A percentile compares a stretch with the other conserved stretches of the same genome.
Conservation (phyloP, 1,284 basidiomycete species). For the Leccinum glutinopallens region DNA sequence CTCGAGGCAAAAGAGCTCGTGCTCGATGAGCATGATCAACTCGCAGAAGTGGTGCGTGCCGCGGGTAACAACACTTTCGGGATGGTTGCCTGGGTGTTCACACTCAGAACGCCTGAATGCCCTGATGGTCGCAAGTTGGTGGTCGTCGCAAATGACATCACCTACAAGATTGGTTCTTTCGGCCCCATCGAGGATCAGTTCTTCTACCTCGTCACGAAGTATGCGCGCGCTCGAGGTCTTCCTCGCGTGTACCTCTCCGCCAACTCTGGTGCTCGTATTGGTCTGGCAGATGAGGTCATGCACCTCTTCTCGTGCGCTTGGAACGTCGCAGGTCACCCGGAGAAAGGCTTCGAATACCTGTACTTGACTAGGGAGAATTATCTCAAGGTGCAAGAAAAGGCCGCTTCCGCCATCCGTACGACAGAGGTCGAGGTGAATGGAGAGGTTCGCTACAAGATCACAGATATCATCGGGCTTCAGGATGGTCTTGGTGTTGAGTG, state of each 20-base stretch:
- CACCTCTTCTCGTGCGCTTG: conserved; percentile 92
- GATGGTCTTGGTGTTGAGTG: conserved; percentile 99
- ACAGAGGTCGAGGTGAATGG: conserved; percentile 86
- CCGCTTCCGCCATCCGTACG: conserved; percentile 77
- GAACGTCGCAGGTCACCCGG: conserved; percentile 79
- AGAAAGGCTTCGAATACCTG: conserved; percentile 96
- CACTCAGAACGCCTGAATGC: conserved; percentile 91
- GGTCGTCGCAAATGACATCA: conserved; percentile 98
- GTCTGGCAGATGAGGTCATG: conserved; percentile 92
- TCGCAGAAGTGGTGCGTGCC: conserved; percentile 88
- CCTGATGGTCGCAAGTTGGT: conserved; percentile 87
- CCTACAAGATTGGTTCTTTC: conserved; percentile 98
- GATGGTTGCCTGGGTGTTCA: conserved; percentile 97
- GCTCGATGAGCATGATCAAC: conserved; percentile 90
- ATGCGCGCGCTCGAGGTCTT: conserved; percentile 85
- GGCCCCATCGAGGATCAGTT: conserved; percentile 95
- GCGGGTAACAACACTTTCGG: conserved; percentile 95
- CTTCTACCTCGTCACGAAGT: conserved; percentile 94
- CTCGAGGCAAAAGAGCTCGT: conserved; percentile 84
- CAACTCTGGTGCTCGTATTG: conserved; percentile 97
- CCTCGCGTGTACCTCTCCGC: conserved; percentile 98
- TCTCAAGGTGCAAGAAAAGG: conserved; percentile 83
- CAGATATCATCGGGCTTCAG: conserved; percentile 94
- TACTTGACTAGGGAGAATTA: conserved; percentile 90
- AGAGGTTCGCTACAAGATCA: conserved; percentile 90